Evolutionary conservation across 352 stramenopile species (phyloP).

Genomic region (Globisporangium takayamanum): DNA sequence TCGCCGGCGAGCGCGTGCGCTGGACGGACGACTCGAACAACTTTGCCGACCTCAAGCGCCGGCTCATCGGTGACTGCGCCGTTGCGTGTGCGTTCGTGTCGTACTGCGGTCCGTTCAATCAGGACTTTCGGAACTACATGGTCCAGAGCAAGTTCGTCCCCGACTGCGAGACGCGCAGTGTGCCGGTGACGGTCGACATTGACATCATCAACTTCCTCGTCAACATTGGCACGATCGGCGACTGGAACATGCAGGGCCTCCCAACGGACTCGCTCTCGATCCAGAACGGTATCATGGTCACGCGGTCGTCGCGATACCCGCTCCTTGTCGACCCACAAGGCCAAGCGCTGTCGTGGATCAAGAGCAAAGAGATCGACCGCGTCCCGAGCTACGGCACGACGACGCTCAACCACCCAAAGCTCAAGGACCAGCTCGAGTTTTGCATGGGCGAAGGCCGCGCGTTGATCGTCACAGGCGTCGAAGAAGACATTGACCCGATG

Average conservation of each 20-base stretch:
- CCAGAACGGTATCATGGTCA: conserved; percentile 99
- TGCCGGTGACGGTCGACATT: conserved; percentile 94
- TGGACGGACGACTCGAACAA: conserved; percentile 98
- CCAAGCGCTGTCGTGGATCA: conserved; percentile 97
- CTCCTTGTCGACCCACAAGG: conserved; percentile 97
- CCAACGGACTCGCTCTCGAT: conserved; percentile 96
- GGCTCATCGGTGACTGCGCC: conserved; percentile 95
- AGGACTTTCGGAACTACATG: conserved; percentile 96
- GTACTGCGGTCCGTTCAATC: conserved; percentile 98
- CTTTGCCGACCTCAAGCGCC: conserved; percentile 95
- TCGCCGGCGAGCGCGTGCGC: conserved; percentile 92
- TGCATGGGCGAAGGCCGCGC: conserved; percentile 96
- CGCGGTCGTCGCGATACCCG: conserved; percentile 92
- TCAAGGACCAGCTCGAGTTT: conserved; percentile 98
- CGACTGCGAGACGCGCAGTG: conserved; percentile 88
- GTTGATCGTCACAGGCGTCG: conserved; percentile 92
- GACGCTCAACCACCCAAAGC: conserved; percentile 93
- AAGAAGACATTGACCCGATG: conserved; percentile 99
- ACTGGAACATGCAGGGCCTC: conserved; percentile 98
- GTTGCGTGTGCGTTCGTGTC: conserved; percentile 96
- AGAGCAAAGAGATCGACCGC: conserved; percentile 91
- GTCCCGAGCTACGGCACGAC: conserved; percentile 94
- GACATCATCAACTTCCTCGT: conserved; percentile 97
- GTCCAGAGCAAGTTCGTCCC: conserved; percentile 95
- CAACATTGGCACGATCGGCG: conserved; percentile 95